A percentile compares a stretch with the other conserved stretches of the same genome.
These are phyloP conservation scores for Trametes gibbosa DNA, from an alignment of 768 basidiomycete genomes.

Conservation along the genomic window DNA sequence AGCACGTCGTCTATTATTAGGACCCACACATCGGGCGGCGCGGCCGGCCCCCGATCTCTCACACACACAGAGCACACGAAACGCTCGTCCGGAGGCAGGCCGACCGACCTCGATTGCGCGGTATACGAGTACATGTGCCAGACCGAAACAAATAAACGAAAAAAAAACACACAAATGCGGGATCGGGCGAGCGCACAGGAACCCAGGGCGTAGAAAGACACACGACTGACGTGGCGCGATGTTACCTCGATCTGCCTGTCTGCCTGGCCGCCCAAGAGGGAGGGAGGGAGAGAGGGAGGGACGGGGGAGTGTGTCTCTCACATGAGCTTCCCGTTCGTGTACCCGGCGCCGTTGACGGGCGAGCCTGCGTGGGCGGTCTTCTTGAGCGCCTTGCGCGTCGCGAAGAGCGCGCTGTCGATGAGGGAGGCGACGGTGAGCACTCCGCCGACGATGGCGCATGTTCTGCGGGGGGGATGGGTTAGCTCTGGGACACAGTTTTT, in stretches of 20 bases:
- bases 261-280: too few relatives aligned
- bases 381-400: slow-evolving; percentile 72
- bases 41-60: too few relatives aligned
- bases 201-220: not conserved
- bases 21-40: too few relatives aligned
- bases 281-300: not conserved
- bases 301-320: slow-evolving; percentile 9
- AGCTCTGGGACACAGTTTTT: not conserved
- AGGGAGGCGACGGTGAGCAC: slow-evolving; percentile 92
- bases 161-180: too few relatives aligned
- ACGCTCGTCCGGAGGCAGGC: not conserved
- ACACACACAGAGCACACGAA: not conserved
- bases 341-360: slow-evolving; percentile 11
- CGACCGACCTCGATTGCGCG: not conserved
- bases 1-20: too few relatives aligned
- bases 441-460: slow-evolving; percentile 96
- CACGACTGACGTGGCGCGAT: too few relatives aligned
- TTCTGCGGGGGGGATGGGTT: slow-evolving; percentile 45
- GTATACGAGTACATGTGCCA: slow-evolving; percentile 12
- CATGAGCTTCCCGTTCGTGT: slow-evolving; percentile 30
- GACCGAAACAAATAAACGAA: slow-evolving; percentile 2
- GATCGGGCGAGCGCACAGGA: not conserved
- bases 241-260: too few relatives aligned
- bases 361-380: slow-evolving; percentile 37
- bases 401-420: slow-evolving; percentile 84